Percentiles rank a stretch among this genome's conserved stretches.
Evolutionary conservation across 768 basidiomycete genomes (phyloP).

Genomic region (Pisolithus tinctorius): DNA sequence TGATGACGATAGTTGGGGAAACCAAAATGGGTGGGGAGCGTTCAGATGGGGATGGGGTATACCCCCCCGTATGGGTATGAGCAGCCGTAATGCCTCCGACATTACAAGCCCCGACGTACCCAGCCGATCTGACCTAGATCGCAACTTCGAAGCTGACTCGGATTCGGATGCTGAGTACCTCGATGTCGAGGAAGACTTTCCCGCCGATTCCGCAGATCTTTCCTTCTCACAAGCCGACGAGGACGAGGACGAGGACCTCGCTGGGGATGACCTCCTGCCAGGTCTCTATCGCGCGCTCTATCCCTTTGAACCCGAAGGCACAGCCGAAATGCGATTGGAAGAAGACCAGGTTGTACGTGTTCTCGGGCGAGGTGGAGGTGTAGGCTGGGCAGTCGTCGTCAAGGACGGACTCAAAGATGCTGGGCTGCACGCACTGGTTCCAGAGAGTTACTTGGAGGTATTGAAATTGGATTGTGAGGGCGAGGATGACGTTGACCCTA

Average conservation of each 20-base stretch:
- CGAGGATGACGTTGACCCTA: background rate
- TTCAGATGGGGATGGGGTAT: conserved; percentile 38
- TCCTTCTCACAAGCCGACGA: conserved; percentile 12
- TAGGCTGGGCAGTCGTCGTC: conserved; percentile 75
- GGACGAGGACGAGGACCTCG: conserved; percentile 19
- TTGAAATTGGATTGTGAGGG: conserved; percentile 33
- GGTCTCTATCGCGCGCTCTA: conserved; percentile 76
- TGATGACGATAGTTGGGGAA: conserved; percentile 17
- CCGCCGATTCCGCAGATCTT: conserved; percentile 13
- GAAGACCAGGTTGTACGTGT: conserved; percentile 75
- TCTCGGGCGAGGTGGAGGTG: conserved; percentile 68
- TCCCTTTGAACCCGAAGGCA: conserved; percentile 72
- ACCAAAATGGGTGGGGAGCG: conserved; percentile 29
- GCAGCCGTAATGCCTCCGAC: background rate
- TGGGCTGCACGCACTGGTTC: conserved; percentile 63
- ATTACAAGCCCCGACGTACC: conserved; percentile 15
- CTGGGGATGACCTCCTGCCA: conserved; percentile 39
- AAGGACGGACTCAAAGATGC: conserved; percentile 31
- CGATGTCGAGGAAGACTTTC: conserved; percentile 9
- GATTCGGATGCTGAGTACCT: conserved; percentile 24
- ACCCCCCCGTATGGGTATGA: background rate
- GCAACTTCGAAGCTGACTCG: conserved; percentile 34
- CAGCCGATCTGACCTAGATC: conserved; percentile 38
- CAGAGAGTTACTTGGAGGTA: conserved; percentile 69
- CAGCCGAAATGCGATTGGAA: conserved; percentile 73